Conservation (phyloP, 2,329 filamentous ascomycete species). For the Neofusicoccum sp. region DNA sequence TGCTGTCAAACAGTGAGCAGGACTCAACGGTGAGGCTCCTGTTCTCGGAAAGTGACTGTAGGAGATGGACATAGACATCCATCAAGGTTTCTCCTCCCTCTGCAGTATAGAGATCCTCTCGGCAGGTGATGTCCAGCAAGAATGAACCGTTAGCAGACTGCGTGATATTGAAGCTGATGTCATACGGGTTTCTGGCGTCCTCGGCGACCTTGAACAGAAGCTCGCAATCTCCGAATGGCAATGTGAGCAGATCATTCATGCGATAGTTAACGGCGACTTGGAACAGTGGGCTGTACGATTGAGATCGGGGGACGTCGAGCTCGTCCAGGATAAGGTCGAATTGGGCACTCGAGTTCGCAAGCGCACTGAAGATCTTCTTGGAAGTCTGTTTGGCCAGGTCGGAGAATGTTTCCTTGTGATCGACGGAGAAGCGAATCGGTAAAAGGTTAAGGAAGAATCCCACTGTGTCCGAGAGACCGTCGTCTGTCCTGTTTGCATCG, state of each 20-base stretch:
- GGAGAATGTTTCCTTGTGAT: slow-evolving; percentile 28
- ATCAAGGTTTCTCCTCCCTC: slow-evolving; percentile 27
- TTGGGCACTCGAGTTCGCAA: slow-evolving; percentile 47
- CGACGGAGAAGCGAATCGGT: slow-evolving; percentile 41
- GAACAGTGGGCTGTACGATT: slow-evolving; percentile 47
- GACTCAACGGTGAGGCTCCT: not conserved
- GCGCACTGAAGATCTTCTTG: slow-evolving; percentile 33
- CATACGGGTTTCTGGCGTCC: slow-evolving; percentile 21
- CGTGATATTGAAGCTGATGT: slow-evolving; percentile 22
- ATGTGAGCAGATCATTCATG: slow-evolving; percentile 29
- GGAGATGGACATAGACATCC: slow-evolving; percentile 24
- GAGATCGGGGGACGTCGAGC: slow-evolving; percentile 42
- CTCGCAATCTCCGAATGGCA: slow-evolving; percentile 26
- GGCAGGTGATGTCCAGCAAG: slow-evolving; percentile 20
- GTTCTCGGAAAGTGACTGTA: slow-evolving; percentile 19
- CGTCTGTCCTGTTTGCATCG: slow-evolving; percentile 44
- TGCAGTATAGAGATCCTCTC: slow-evolving; percentile 33
- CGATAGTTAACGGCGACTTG: slow-evolving; percentile 52
- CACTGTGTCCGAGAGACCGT: slow-evolving; percentile 34
- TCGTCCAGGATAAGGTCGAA: slow-evolving; percentile 50
- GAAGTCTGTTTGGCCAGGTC: not conserved
- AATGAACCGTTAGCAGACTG: not conserved
- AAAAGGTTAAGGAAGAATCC: slow-evolving; percentile 53
- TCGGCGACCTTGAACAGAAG: slow-evolving; percentile 18
- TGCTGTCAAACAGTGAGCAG: not conserved